A percentile compares a stretch with the other conserved stretches of the same genome.
phyloP scores from a whole-genome alignment of 2,329 filamentous ascomycete genomes.

The Taxawa tesnikishii region DNA sequence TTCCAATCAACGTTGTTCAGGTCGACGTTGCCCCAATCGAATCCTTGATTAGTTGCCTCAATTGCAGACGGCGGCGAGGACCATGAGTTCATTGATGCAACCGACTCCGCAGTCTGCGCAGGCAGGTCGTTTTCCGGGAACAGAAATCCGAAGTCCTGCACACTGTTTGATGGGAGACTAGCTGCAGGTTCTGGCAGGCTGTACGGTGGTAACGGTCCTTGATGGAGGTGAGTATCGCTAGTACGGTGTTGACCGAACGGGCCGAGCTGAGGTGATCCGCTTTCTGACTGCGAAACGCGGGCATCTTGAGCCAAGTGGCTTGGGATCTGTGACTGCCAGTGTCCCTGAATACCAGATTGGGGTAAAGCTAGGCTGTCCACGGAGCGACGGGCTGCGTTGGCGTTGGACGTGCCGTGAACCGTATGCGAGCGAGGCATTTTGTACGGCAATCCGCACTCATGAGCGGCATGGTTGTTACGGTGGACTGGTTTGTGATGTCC shows the following conservation, averaged over 20 bases:
- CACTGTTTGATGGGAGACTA: slow-evolving; percentile 3
- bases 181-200: background rate
- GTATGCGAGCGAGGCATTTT: slow-evolving; percentile 45
- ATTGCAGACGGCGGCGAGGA: slow-evolving; percentile 5
- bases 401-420: slow-evolving; percentile 31
- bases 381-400: slow-evolving; percentile 33
- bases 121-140: slow-evolving; percentile 2
- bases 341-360: slow-evolving; percentile 1
- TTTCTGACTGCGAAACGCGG: slow-evolving; percentile 3
- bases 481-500: slow-evolving; percentile 54
- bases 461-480: slow-evolving; percentile 51
- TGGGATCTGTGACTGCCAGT: slow-evolving; percentile 1
- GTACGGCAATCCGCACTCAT: slow-evolving; percentile 51
- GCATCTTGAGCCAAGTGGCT: background rate
- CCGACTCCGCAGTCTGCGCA: slow-evolving; percentile 1
- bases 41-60: slow-evolving; percentile 3
- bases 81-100: slow-evolving; percentile 3
- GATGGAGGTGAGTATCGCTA: background rate
- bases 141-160: slow-evolving; percentile 5
- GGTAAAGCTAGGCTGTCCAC: slow-evolving; percentile 36
- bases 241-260: background rate
- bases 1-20: slow-evolving; percentile 8
- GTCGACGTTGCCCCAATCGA: slow-evolving; percentile 7
- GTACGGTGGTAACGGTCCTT: background rate
- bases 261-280: slow-evolving; percentile 3